Conservation (phyloP, 306 rosid genomes). For the Vigna angularis region DNA sequence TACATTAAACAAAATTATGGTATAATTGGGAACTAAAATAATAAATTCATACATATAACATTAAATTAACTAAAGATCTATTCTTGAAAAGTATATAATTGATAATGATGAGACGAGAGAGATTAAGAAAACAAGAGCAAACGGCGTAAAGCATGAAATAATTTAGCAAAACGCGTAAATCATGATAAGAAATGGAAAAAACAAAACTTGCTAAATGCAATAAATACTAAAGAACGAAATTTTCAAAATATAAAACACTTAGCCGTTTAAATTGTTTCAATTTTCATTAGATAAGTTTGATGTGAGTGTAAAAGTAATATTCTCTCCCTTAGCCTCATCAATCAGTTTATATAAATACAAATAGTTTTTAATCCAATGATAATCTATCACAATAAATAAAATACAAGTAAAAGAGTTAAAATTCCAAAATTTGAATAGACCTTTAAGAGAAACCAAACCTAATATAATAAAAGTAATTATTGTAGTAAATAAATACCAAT, state of each 20-base stretch:
- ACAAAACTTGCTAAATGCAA: neutral
- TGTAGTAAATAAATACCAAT: neutral
- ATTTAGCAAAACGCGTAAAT: neutral
- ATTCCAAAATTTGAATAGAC: neutral
- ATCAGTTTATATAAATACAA: neutral
- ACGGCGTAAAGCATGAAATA: neutral
- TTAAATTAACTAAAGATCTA: neutral
- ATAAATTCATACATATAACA: neutral
- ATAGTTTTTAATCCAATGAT: neutral
- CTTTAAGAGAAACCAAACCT: neutral
- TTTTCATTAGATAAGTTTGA: neutral
- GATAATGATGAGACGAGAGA: neutral
- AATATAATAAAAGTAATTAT: neutral
- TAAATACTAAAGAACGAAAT: too few species aligned
- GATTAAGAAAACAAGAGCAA: neutral
- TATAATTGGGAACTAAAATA: neutral
- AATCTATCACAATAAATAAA: neutral
- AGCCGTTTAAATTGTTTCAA: too few species aligned
- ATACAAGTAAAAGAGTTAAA: neutral
- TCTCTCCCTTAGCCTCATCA: neutral
- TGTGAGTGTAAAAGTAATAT: neutral
- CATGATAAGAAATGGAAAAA: neutral
- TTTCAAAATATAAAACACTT: neutral
- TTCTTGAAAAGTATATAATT: neutral
- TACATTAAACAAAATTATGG: neutral